These are phyloP conservation scores for Mortierella sp. DNA, from an alignment of 371 early-diverging fungal species.

Conservation along the genomic window DNA sequence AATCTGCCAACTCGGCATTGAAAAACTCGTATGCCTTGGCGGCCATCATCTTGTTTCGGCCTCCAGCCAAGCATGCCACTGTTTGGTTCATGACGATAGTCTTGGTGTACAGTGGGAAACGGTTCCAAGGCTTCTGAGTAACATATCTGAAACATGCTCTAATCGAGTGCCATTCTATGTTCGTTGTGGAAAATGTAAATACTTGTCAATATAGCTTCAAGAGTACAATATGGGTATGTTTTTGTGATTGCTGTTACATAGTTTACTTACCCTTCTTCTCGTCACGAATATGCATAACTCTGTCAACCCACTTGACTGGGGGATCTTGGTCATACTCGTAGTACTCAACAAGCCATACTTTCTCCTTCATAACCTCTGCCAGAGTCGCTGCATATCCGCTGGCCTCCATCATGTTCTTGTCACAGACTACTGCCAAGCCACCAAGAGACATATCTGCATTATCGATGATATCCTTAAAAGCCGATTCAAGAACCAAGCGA, in stretches of 20 bases:
- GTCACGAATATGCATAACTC: conserved; percentile 83
- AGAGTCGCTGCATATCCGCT: conserved; percentile 91
- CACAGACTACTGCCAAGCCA: conserved; percentile 90
- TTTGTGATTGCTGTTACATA: not conserved
- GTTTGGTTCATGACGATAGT: conserved; percentile 93
- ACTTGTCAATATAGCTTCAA: not conserved
- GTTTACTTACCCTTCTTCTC: conserved; percentile 62
- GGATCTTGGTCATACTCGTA: conserved; percentile 83
- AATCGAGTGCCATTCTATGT: conserved; percentile 85
- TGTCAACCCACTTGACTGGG: conserved; percentile 86
- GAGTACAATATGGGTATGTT: not conserved
- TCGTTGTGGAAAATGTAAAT: not conserved
- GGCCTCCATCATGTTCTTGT: conserved; percentile 95
- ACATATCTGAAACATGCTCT: conserved; percentile 94
- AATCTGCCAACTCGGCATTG: conserved; percentile 82
- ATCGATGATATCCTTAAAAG: conserved; percentile 81
- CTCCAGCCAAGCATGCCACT: conserved; percentile 92
- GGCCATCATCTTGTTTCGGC: conserved; percentile 97
- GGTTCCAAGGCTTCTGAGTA: conserved; percentile 95
- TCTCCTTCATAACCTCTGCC: conserved; percentile 87
- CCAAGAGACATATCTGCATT: conserved; percentile 79
- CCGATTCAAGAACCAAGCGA: conserved; percentile 81
- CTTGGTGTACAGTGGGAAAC: conserved; percentile 85
- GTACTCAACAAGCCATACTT: conserved; percentile 90
- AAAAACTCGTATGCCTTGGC: conserved; percentile 93